Evolutionary conservation across 2,329 filamentous ascomycete species (phyloP).

Genomic region (Ascocoryne sarcoides): DNA sequence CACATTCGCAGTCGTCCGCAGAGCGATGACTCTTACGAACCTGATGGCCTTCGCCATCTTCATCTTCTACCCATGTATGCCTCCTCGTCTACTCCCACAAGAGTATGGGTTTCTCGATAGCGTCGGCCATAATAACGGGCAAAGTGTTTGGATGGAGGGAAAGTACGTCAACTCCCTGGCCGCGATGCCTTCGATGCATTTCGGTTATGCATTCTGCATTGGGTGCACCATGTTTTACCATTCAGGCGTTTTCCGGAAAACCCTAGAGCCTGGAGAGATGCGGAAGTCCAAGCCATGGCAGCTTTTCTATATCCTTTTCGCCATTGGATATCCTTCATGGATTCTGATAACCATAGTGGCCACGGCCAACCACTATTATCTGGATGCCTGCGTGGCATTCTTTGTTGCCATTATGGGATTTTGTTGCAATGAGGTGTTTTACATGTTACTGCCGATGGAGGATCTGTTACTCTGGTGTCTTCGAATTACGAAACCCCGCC

Average conservation of each 20-base stretch:
- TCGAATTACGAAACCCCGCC: slow-evolving; percentile 40
- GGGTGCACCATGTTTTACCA: slow-evolving; percentile 44
- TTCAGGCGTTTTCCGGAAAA: slow-evolving; percentile 35
- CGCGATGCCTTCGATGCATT: slow-evolving; percentile 45
- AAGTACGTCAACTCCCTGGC: slow-evolving; percentile 42
- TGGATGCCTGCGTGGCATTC: slow-evolving; percentile 41
- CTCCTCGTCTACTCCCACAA: slow-evolving; percentile 40
- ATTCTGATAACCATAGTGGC: slow-evolving; percentile 42
- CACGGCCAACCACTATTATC: slow-evolving; percentile 46
- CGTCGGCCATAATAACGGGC: slow-evolving; percentile 39
- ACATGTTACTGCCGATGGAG: slow-evolving; percentile 41
- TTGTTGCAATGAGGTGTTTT: slow-evolving; percentile 39
- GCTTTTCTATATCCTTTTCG: slow-evolving; percentile 34
- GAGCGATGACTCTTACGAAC: slow-evolving; percentile 44
- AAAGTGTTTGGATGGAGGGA: slow-evolving; percentile 41
- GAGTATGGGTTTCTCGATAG: slow-evolving; percentile 42
- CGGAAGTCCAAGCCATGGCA: slow-evolving; percentile 36
- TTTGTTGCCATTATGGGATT: slow-evolving; percentile 39
- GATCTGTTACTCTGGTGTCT: slow-evolving; percentile 39
- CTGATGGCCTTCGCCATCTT: slow-evolving; percentile 44
- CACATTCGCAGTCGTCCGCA: slow-evolving; percentile 37
- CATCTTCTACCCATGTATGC: slow-evolving; percentile 45
- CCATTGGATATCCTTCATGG: slow-evolving; percentile 36
- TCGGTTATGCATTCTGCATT: slow-evolving; percentile 45
- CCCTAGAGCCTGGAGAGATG: slow-evolving; percentile 33